phyloP scores from a whole-genome alignment of 441 rosid genomes.

The Iberis amara region DNA sequence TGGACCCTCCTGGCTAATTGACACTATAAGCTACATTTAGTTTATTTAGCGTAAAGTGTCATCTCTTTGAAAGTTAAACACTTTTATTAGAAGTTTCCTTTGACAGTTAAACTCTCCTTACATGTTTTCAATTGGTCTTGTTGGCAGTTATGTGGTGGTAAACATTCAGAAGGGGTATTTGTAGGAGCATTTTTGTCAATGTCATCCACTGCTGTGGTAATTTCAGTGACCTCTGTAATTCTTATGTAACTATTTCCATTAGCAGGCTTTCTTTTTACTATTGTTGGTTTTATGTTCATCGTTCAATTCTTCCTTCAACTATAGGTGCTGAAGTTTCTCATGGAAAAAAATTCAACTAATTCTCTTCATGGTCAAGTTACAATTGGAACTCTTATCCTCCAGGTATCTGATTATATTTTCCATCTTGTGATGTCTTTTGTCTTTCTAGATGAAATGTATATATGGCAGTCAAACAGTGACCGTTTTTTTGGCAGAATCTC shows the following conservation, averaged over 20 bases:
- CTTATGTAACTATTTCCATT: conserved; percentile 1
- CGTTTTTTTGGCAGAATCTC: not conserved
- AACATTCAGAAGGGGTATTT: conserved; percentile 79
- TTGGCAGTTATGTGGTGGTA: conserved; percentile 88
- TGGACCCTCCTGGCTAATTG: not conserved
- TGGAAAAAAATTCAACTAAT: conserved; percentile 79
- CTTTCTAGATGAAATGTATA: not conserved
- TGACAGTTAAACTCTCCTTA: conserved; percentile 2
- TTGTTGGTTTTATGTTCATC: conserved; percentile 16
- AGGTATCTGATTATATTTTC: conserved; percentile 43
- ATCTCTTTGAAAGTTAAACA: conserved; percentile 10
- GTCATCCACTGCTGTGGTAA: conserved; percentile 96
- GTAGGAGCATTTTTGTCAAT: conserved; percentile 84
- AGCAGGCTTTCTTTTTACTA: not conserved
- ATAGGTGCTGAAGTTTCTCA: conserved; percentile 85
- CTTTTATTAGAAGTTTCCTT: conserved; percentile 6
- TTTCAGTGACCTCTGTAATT: conserved; percentile 6
- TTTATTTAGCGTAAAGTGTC: no score
- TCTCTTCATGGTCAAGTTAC: conserved; percentile 93
- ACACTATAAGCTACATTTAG: not conserved
- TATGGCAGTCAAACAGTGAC: conserved; percentile 5
- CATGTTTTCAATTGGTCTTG: conserved; percentile 20
- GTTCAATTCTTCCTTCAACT: conserved; percentile 11
- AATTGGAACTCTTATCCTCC: conserved; percentile 78
- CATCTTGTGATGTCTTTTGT: conserved; percentile 17